These are phyloP conservation scores for Halteria grandinella DNA, from an alignment of 73 alveolate species.

Conservation along the genomic window DNA sequence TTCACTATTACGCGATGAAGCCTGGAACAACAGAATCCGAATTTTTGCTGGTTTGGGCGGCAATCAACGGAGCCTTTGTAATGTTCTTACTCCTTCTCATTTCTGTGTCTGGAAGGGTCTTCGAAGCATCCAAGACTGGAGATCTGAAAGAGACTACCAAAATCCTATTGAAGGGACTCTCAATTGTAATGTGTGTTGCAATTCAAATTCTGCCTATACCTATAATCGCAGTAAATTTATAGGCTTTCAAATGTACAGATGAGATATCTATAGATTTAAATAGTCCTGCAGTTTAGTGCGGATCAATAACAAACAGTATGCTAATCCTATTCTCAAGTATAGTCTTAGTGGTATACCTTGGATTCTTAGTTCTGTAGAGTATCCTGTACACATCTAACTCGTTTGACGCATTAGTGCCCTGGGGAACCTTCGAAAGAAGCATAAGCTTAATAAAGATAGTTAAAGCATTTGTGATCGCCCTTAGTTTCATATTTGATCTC, in stretches of 20 bases:
- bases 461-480: neutral
- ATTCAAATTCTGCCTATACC: conserved; percentile 16
- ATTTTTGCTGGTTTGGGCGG: no score
- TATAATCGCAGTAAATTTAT: conserved; percentile 12
- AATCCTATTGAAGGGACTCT: neutral
- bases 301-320: neutral
- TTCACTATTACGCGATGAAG: no score
- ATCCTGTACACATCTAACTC: conserved; percentile 32
- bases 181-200: conserved; percentile 1
- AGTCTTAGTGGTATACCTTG: neutral
- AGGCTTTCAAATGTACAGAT: conserved; percentile 29
- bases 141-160: conserved; percentile 20
- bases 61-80: no score
- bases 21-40: no score
- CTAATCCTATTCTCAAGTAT: conserved; percentile 9
- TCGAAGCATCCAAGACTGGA: neutral
- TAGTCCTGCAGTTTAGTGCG: neutral
- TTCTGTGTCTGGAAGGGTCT: neutral
- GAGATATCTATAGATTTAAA: neutral
- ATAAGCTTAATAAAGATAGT: neutral
- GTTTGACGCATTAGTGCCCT: conserved; percentile 27
- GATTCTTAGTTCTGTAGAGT: conserved; percentile 2
- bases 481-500: conserved; percentile 19
- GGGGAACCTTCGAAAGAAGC: conserved; percentile 32
- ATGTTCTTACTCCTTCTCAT: neutral